Conservation (phyloP, 2,329 filamentous ascomycete genomes). For the Hymenoscyphus occultus region DNA sequence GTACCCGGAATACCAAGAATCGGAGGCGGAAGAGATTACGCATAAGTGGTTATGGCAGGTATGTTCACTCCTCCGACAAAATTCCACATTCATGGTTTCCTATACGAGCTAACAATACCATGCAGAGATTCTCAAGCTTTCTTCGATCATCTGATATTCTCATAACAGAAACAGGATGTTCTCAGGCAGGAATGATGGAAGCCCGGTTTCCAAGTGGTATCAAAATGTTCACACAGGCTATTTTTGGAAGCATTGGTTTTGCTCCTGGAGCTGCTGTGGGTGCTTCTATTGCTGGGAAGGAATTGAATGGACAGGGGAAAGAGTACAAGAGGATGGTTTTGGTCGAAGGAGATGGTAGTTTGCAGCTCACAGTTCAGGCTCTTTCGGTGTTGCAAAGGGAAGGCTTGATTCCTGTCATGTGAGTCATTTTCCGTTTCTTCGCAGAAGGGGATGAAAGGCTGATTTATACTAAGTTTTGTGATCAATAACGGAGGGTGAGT, state of each 20-base stretch:
- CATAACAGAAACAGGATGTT: constrained; percentile 55
- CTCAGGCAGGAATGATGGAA: constrained; percentile 49
- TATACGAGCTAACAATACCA: background rate
- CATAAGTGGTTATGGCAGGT: constrained; percentile 7
- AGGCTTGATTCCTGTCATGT: constrained; percentile 39
- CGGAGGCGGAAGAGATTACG: background rate
- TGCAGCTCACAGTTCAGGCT: constrained; percentile 64
- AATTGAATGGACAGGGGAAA: background rate
- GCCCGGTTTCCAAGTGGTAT: constrained; percentile 36
- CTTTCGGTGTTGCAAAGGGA: constrained; percentile 59
- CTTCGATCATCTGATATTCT: constrained; percentile 52
- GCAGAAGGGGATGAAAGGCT: too few relatives aligned
- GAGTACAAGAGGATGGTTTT: constrained; percentile 46
- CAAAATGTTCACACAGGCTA: constrained; percentile 45
- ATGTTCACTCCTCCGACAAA: too few relatives aligned
- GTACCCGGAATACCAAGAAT: constrained; percentile 23
- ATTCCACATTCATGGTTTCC: background rate
- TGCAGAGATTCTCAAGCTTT: constrained; percentile 40
- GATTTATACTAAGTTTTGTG: constrained; percentile 56
- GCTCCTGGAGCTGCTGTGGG: constrained; percentile 57
- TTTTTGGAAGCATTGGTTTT: constrained; percentile 60
- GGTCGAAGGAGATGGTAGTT: constrained; percentile 60
- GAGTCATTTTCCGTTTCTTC: constrained; percentile 27
- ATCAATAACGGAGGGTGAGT: constrained; percentile 73
- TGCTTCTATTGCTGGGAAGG: constrained; percentile 47